These are phyloP conservation scores for Fusarium solani-melongenae DNA, from an alignment of 2,329 filamentous ascomycete species.

Conservation along the genomic window DNA sequence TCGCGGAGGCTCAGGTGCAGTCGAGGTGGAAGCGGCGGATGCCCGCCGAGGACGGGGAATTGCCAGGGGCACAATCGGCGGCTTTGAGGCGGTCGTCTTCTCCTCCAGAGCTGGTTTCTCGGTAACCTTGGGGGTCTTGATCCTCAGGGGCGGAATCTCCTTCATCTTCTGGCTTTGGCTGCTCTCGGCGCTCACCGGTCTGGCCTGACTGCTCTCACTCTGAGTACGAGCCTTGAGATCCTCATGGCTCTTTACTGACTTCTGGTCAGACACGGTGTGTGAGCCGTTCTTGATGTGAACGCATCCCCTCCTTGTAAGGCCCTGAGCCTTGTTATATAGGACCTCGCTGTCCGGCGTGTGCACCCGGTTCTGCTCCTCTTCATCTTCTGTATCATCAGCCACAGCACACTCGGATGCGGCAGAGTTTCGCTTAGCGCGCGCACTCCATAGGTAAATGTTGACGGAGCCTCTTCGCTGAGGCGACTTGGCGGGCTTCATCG, in stretches of 20 bases:
- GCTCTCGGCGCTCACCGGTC: background rate
- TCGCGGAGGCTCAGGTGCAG: slow-evolving; percentile 33
- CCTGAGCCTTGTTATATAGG: slow-evolving; percentile 32
- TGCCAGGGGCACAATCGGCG: slow-evolving; percentile 10
- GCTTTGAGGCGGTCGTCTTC: slow-evolving; percentile 18
- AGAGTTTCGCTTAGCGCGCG: slow-evolving; percentile 31
- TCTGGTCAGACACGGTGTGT: background rate
- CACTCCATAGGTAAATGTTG: slow-evolving; percentile 47
- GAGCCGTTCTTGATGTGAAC: slow-evolving; percentile 34
- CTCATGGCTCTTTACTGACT: background rate
- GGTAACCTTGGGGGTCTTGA: background rate
- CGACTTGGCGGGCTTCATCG: slow-evolving; percentile 42
- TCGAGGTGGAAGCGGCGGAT: slow-evolving; percentile 20
- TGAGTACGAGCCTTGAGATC: background rate
- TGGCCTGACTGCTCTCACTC: background rate
- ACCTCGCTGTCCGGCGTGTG: slow-evolving; percentile 24
- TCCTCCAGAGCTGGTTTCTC: slow-evolving; percentile 11
- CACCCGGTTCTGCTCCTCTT: slow-evolving; percentile 14
- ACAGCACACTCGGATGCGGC: slow-evolving; percentile 38
- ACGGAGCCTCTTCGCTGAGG: slow-evolving; percentile 45
- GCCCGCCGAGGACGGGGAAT: slow-evolving; percentile 18
- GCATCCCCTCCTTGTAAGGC: slow-evolving; percentile 35
- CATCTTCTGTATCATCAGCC: slow-evolving; percentile 34
- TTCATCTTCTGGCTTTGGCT: slow-evolving; percentile 20
- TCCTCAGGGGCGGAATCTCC: background rate